Conservation (phyloP, 2,329 filamentous ascomycete genomes). For the Emericellopsis atlantica region DNA sequence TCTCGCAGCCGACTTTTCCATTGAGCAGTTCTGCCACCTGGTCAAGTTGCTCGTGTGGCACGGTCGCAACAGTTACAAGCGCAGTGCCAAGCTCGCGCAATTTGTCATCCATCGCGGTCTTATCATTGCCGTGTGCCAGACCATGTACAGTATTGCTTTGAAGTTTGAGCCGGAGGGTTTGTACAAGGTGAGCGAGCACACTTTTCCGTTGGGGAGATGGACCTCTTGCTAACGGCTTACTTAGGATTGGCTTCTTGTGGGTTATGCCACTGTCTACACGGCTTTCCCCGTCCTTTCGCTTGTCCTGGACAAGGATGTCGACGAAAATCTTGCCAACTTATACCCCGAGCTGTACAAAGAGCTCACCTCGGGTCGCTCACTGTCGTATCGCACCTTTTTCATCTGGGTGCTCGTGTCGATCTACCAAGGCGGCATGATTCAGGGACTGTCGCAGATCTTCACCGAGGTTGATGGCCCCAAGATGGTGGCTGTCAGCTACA, state of each 20-base stretch:
- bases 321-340: constrained; percentile 83
- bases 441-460: constrained; percentile 83
- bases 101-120: constrained; percentile 97
- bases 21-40: constrained; percentile 87
- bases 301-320: constrained; percentile 88
- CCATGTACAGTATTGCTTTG: constrained; percentile 89
- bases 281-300: constrained; percentile 86
- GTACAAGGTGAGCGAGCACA: constrained; percentile 48
- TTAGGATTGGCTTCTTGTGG: constrained; percentile 87
- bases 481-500: constrained; percentile 89
- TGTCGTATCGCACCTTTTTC: constrained; percentile 92
- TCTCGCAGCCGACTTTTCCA: constrained; percentile 90
- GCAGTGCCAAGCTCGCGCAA: constrained; percentile 87
- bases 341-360: constrained; percentile 98
- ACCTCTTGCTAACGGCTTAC: constrained; percentile 8
- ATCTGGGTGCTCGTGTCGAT: constrained; percentile 91
- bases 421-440: constrained; percentile 91
- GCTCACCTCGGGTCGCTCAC: constrained; percentile 73
- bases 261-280: constrained; percentile 93
- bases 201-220: neutral
- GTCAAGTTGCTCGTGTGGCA: constrained; percentile 99
- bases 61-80: constrained; percentile 92
- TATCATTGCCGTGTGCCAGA: constrained; percentile 92
- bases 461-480: constrained; percentile 59
- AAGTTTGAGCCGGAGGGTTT: constrained; percentile 88